A percentile compares a stretch with the other conserved stretches of the same genome.
phyloP scores from a whole-genome alignment of 306 rosid species.

The Quercus ilex region DNA sequence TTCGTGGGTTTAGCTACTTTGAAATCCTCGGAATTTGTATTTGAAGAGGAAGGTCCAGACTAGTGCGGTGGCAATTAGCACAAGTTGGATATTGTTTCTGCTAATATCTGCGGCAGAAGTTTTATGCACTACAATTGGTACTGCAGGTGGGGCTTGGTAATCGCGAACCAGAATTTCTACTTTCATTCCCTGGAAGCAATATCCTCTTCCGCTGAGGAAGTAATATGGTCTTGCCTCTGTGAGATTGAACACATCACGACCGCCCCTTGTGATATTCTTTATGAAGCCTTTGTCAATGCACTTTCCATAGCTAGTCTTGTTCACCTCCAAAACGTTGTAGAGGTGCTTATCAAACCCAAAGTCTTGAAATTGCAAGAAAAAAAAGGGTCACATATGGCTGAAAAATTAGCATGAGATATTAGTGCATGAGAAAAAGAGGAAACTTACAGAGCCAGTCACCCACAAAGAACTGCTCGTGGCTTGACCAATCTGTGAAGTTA shows the following conservation, averaged over 20 bases:
- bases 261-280: slow-evolving; percentile 19
- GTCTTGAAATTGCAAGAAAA: slow-evolving; percentile 1
- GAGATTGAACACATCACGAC: slow-evolving; percentile 29
- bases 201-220: slow-evolving; percentile 48
- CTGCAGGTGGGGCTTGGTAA: neutral
- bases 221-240: slow-evolving; percentile 25
- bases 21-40: neutral
- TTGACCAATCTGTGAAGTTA: slow-evolving; percentile 50
- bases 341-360: slow-evolving; percentile 27
- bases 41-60: neutral
- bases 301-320: slow-evolving; percentile 16
- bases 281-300: slow-evolving; percentile 21
- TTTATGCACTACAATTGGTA: neutral
- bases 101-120: neutral
- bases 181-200: slow-evolving; percentile 51
- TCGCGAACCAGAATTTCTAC: slow-evolving; percentile 28
- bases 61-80: neutral
- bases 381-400: too few species aligned
- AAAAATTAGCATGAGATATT: neutral
- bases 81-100: neutral
- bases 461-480: slow-evolving; percentile 38
- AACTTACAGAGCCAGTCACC: slow-evolving; percentile 68
- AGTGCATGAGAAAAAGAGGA: neutral
- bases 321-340: slow-evolving; percentile 28
- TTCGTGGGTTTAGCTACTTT: too few species aligned